Evolutionary conservation across 129 eudicot genomes (phyloP).

Genomic region (Chrysanthemum lavandulifolium): DNA sequence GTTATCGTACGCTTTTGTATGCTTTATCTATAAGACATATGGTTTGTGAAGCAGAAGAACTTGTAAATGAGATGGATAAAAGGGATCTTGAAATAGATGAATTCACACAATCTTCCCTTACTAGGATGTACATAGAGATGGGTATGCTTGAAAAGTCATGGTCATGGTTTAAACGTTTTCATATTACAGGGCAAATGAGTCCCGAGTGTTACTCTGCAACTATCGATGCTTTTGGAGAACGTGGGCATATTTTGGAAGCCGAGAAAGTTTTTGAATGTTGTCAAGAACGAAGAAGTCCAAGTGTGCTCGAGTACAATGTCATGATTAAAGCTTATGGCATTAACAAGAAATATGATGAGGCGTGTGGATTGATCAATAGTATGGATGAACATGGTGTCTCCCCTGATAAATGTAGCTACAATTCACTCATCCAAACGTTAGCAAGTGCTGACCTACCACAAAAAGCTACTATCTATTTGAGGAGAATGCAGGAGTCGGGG

Average conservation of each 20-base stretch:
- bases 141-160: constrained; percentile 63
- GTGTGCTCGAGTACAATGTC: constrained; percentile 75
- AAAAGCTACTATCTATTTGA: constrained; percentile 51
- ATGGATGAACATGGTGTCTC: constrained; percentile 56
- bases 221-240: constrained; percentile 91
- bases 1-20: constrained; percentile 83
- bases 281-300: constrained; percentile 45
- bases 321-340: constrained; percentile 91
- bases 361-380: constrained; percentile 60
- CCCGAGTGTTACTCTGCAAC: constrained; percentile 80
- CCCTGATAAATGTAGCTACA: constrained; percentile 79
- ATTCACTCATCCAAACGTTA: constrained; percentile 57
- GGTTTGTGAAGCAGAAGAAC: constrained; percentile 83
- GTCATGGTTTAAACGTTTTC: constrained; percentile 79
- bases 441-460: constrained; percentile 60
- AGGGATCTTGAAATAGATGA: constrained; percentile 72
- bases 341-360: constrained; percentile 62
- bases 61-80: constrained; percentile 66
- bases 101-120: constrained; percentile 75
- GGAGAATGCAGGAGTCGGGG: constrained; percentile 65
- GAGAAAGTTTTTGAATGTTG: constrained; percentile 53
- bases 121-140: constrained; percentile 88
- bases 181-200: constrained; percentile 67
- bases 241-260: constrained; percentile 65
- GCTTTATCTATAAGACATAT: constrained; percentile 79